A percentile compares a stretch with the other conserved stretches of the same genome.
phyloP scores from a whole-genome alignment of 768 basidiomycete genomes.

The Lentinula lateritia region DNA sequence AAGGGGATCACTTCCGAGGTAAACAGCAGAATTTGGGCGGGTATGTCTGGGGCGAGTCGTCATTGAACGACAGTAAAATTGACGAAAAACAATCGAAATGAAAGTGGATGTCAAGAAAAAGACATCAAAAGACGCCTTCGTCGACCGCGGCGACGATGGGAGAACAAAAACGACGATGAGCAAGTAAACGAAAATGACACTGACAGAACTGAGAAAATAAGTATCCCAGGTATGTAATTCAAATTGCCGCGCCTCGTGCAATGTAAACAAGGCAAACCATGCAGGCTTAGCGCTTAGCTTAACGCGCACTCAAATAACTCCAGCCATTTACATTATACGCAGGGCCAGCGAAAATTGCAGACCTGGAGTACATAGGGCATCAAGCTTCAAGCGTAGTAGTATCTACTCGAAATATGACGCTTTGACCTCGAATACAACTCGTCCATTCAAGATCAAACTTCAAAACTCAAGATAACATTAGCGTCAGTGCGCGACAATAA shows the following conservation, averaged over 20 bases:
- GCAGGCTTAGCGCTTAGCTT: background rate
- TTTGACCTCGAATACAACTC: too few relatives aligned
- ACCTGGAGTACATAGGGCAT: too few relatives aligned
- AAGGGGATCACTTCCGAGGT: constrained; percentile 40
- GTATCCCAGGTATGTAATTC: background rate
- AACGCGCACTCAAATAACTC: too few relatives aligned
- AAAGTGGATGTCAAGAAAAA: background rate
- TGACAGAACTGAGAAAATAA: background rate
- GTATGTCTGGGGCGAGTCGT: constrained; percentile 40
- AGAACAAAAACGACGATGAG: constrained; percentile 1
- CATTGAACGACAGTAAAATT: constrained; percentile 26
- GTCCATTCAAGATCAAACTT: too few relatives aligned
- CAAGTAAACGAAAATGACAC: background rate
- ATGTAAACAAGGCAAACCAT: background rate
- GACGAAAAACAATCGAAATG: constrained; percentile 1
- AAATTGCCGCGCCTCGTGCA: too few relatives aligned
- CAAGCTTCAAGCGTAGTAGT: too few relatives aligned
- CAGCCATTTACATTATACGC: too few relatives aligned
- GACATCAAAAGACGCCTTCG: constrained; percentile 2
- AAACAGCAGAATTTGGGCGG: constrained; percentile 50
- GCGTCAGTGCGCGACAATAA: too few relatives aligned
- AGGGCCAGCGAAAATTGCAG: too few relatives aligned
- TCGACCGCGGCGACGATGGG: constrained; percentile 7
- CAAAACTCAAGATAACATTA: too few relatives aligned
- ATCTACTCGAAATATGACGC: too few relatives aligned